A percentile compares a stretch with the other conserved stretches of the same genome.
These are phyloP conservation scores for Cercospora canescens DNA, from an alignment of 2,329 filamentous ascomycete genomes.

Conservation along the genomic window DNA sequence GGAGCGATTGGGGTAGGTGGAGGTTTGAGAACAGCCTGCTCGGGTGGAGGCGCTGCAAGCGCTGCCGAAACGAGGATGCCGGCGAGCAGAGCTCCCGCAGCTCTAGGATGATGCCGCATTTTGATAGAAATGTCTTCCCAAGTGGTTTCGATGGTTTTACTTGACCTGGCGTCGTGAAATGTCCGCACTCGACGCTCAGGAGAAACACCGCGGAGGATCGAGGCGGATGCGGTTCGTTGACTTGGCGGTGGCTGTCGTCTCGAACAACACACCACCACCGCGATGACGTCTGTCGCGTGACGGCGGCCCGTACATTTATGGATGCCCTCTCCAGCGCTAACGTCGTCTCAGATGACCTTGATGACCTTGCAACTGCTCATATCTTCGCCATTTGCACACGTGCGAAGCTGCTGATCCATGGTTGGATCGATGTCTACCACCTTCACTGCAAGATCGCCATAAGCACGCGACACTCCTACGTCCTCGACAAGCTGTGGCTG, in stretches of 20 bases:
- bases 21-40: conserved; percentile 10
- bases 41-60: conserved; percentile 9
- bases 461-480: not conserved
- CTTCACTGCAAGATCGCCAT: not conserved
- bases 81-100: not conserved
- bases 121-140: not conserved
- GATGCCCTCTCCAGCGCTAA: too few relatives aligned
- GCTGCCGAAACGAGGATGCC: conserved; percentile 10
- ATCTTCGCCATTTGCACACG: not conserved
- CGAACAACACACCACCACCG: not conserved
- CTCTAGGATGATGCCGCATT: not conserved
- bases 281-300: not conserved
- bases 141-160: not conserved
- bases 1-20: conserved; percentile 10
- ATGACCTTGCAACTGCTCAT: not conserved
- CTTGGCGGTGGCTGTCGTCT: not conserved
- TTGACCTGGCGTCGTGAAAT: not conserved
- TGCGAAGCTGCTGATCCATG: not conserved
- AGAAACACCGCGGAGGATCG: not conserved
- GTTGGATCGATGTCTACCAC: not conserved
- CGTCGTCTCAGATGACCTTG: not conserved
- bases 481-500: not conserved
- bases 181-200: not conserved
- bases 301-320: not conserved
- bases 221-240: not conserved